A percentile compares a stretch with the other conserved stretches of the same genome.
These are phyloP conservation scores for Apiotrichum montevideense DNA, from an alignment of 1,284 basidiomycete genomes.

Conservation along the genomic window DNA sequence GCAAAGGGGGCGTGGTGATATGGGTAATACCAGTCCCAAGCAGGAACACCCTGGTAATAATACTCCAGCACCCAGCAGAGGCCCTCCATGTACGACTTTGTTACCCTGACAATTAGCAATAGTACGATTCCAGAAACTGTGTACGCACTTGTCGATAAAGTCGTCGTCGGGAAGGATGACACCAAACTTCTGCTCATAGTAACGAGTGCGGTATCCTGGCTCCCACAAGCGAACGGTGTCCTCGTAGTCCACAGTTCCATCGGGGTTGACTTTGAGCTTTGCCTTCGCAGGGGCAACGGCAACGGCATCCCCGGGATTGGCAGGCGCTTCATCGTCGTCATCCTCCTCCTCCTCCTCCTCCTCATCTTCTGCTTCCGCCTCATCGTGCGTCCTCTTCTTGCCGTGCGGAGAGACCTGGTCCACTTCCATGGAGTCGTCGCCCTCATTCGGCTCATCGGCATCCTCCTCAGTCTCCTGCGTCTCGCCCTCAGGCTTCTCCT, in stretches of 20 bases:
- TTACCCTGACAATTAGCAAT: constrained; percentile 55
- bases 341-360: constrained; percentile 42
- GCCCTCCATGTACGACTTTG: constrained; percentile 83
- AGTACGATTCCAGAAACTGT: background rate
- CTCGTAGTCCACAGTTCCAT: constrained; percentile 62
- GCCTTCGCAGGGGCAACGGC: constrained; percentile 40
- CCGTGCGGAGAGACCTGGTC: constrained; percentile 39
- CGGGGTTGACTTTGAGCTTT: constrained; percentile 68
- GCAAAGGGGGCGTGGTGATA: constrained; percentile 99
- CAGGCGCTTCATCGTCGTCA: constrained; percentile 40
- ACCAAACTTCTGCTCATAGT: constrained; percentile 92
- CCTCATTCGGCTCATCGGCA: constrained; percentile 5
- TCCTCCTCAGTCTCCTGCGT: constrained; percentile 11
- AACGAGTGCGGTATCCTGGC: constrained; percentile 88
- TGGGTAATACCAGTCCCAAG: constrained; percentile 99
- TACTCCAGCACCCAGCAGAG: constrained; percentile 95
- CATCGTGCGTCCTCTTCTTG: constrained; percentile 62
- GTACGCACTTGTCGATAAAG: constrained; percentile 64
- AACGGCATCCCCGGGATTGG: constrained; percentile 47
- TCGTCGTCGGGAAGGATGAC: constrained; percentile 64
- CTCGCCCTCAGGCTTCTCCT: constrained; percentile 13
- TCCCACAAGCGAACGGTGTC: constrained; percentile 92
- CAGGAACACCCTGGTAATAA: constrained; percentile 97
- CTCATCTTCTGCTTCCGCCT: constrained; percentile 31
- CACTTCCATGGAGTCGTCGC: constrained; percentile 23